Evolutionary conservation across 2,329 filamentous ascomycete genomes (phyloP).

Genomic region (Elsinoe fawcettii): DNA sequence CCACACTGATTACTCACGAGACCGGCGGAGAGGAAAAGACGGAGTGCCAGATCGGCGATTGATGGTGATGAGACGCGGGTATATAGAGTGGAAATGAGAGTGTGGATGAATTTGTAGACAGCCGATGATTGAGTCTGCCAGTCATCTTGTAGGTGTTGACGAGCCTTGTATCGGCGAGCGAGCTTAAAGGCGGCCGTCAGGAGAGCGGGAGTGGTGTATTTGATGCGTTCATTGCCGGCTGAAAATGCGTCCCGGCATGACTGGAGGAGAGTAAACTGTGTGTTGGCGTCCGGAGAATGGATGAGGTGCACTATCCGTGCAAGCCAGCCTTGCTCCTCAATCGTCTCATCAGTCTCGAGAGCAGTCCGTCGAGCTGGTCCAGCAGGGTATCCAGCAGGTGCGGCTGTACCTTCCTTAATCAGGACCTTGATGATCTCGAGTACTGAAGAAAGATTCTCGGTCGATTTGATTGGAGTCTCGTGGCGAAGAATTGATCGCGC

Average conservation of each 20-base stretch:
- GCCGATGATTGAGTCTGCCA: constrained; percentile 68
- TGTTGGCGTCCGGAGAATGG: constrained; percentile 76
- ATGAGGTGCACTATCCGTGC: constrained; percentile 87
- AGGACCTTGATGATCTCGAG: constrained; percentile 82
- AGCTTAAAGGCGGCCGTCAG: constrained; percentile 86
- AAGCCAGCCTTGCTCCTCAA: constrained; percentile 96
- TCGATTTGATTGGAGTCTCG: constrained; percentile 68
- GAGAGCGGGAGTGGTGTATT: constrained; percentile 88
- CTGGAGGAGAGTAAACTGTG: constrained; percentile 88
- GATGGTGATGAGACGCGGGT: constrained; percentile 64
- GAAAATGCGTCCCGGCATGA: constrained; percentile 76
- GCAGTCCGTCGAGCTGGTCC: constrained; percentile 64
- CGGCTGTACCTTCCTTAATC: constrained; percentile 83
- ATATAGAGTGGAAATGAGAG: constrained; percentile 77
- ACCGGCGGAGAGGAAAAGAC: constrained; percentile 83
- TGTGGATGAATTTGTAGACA: constrained; percentile 93
- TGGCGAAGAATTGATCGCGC: constrained; percentile 75
- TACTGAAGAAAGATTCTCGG: constrained; percentile 77
- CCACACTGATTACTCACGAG: constrained; percentile 86
- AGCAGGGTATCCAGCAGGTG: constrained; percentile 72
- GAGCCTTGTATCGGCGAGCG: constrained; percentile 76
- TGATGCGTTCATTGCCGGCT: constrained; percentile 90
- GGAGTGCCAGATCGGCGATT: constrained; percentile 78
- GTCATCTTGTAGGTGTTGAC: constrained; percentile 78
- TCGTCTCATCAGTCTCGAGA: constrained; percentile 88